These are phyloP conservation scores for Przewalskia tangutica DNA, from an alignment of 257 asterid genomes.

Conservation along the genomic window DNA sequence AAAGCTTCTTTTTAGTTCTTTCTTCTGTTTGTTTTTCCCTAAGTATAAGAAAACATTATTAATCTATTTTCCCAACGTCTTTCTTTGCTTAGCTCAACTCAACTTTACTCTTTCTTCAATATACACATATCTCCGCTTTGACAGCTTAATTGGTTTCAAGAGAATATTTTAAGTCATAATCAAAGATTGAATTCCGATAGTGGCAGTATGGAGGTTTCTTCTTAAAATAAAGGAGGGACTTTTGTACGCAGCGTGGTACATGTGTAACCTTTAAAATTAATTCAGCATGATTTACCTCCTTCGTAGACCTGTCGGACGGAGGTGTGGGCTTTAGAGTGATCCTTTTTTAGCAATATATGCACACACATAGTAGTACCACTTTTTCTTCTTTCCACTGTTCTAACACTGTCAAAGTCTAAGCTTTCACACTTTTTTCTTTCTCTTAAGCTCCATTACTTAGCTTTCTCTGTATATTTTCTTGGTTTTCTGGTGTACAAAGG, in stretches of 20 bases:
- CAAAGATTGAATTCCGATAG: too few relatives aligned
- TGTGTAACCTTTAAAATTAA: too few relatives aligned
- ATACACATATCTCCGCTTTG: too few relatives aligned
- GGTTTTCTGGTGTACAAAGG: constrained; percentile 12
- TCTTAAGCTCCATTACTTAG: constrained; percentile 6
- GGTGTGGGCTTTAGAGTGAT: too few relatives aligned
- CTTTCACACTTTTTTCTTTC: constrained; percentile 18
- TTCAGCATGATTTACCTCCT: too few relatives aligned
- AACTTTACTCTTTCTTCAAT: constrained; percentile 56
- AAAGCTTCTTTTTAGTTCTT: not conserved
- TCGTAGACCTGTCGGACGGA: too few relatives aligned
- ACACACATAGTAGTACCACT: not conserved
- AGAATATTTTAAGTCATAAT: too few relatives aligned
- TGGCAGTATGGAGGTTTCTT: too few relatives aligned
- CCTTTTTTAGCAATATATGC: constrained; percentile 30
- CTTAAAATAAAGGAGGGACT: too few relatives aligned
- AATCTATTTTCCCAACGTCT: constrained; percentile 41
- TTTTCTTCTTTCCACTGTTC: too few relatives aligned
- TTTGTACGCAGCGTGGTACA: too few relatives aligned
- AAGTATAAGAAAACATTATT: not conserved
- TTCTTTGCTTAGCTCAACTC: constrained; percentile 14
- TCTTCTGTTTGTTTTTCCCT: not conserved
- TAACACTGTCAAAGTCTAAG: not conserved
- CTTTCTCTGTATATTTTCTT: not conserved
- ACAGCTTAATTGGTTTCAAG: too few relatives aligned